Evolutionary conservation across 192 early-diverging fungal species (phyloP).

Genomic region (Linnemannia zychae): DNA sequence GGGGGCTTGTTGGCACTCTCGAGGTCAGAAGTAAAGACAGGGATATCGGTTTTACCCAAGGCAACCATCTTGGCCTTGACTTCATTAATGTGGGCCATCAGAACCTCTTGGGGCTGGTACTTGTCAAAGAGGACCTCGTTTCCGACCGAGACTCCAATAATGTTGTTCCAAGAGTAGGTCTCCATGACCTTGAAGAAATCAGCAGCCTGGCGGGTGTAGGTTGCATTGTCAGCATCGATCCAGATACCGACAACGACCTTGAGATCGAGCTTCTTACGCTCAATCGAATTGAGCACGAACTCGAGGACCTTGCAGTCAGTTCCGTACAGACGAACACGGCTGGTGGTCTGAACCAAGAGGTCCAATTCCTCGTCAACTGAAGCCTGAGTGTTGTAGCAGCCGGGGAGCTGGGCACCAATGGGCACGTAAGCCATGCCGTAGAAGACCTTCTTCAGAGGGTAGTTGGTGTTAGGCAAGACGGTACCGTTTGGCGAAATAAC

Average conservation of each 20-base stretch:
- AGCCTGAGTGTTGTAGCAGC: constrained; percentile 55
- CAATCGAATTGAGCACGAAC: constrained; percentile 49
- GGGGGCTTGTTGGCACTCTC: constrained; percentile 21
- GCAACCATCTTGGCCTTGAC: constrained; percentile 39
- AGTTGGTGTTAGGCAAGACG: constrained; percentile 29
- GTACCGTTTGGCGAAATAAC: constrained; percentile 44
- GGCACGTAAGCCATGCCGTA: constrained; percentile 63
- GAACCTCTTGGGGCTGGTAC: constrained; percentile 13
- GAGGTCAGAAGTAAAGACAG: constrained; percentile 58
- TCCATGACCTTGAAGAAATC: constrained; percentile 40
- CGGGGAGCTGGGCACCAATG: constrained; percentile 50
- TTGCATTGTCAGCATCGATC: constrained; percentile 54
- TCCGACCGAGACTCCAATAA: constrained; percentile 60
- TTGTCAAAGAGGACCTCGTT: constrained; percentile 61
- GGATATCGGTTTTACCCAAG: constrained; percentile 48
- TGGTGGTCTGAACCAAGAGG: constrained; percentile 54
- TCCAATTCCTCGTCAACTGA: constrained; percentile 53
- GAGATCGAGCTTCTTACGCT: constrained; percentile 52
- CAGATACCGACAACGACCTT: constrained; percentile 57
- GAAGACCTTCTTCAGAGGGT: constrained; percentile 50
- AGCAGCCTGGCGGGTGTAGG: constrained; percentile 50
- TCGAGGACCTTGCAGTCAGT: constrained; percentile 59
- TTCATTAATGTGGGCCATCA: constrained; percentile 38
- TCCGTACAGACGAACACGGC: constrained; percentile 59
- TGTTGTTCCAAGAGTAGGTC: constrained; percentile 45